These are phyloP conservation scores for Linum lewisii DNA, from an alignment of 345 rosid species.

Conservation along the genomic window DNA sequence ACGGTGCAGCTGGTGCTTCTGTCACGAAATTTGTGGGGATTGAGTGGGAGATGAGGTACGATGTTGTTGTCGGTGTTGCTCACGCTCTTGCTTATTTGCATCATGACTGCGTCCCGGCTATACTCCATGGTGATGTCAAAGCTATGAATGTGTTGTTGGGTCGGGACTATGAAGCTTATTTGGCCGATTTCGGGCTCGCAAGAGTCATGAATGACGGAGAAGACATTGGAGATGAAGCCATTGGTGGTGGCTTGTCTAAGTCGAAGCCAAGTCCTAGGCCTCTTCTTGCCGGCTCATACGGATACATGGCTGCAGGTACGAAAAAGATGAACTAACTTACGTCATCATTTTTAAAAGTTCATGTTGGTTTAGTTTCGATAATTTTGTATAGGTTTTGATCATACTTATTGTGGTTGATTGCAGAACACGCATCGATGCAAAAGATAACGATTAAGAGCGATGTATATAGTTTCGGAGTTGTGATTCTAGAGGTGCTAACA, in stretches of 20 bases:
- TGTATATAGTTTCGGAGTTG: constrained; percentile 82
- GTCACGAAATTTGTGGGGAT: constrained; percentile 30
- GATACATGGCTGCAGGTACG: constrained; percentile 96
- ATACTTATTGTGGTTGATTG: not conserved
- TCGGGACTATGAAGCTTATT: constrained; percentile 51
- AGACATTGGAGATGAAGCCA: constrained; percentile 12
- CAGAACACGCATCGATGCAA: constrained; percentile 82
- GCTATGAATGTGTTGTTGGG: constrained; percentile 88
- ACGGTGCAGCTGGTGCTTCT: constrained; percentile 49
- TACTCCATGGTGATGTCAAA: constrained; percentile 84
- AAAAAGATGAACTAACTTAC: not conserved
- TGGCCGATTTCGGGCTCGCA: constrained; percentile 91
- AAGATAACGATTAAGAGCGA: constrained; percentile 78
- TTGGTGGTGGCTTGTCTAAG: constrained; percentile 31
- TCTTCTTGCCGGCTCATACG: constrained; percentile 88
- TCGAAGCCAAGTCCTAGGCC: constrained; percentile 45
- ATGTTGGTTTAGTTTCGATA: not conserved
- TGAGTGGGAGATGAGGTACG: constrained; percentile 82
- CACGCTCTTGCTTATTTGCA: constrained; percentile 88
- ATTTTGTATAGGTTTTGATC: no score
- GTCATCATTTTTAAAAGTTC: no score
- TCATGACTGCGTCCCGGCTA: constrained; percentile 84
- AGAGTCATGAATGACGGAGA: constrained; percentile 31
- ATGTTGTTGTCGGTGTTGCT: constrained; percentile 67
- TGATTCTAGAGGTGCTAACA: constrained; percentile 69